Evolutionary conservation across 495 filamentous ascomycete genomes (phyloP).

Genomic region (Cenococcum geophilum): DNA sequence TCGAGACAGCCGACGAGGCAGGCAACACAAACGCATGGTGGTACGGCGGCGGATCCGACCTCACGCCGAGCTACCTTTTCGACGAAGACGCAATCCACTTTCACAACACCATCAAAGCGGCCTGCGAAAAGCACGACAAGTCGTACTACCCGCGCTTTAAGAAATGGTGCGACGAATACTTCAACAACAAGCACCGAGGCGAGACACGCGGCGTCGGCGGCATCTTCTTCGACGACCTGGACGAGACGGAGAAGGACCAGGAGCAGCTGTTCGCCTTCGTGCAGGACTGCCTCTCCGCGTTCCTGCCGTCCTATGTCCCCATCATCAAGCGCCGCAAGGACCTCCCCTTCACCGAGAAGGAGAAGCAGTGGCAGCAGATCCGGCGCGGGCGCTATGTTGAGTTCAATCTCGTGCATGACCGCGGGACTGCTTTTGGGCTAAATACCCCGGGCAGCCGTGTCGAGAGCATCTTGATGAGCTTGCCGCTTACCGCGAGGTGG

Average conservation of each 20-base stretch:
- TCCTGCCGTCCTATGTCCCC: conserved; percentile 85
- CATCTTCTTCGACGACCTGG: conserved; percentile 98
- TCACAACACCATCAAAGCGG: conserved; percentile 84
- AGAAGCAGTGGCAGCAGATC: conserved; percentile 96
- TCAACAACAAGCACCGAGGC: conserved; percentile 81
- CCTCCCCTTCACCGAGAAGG: conserved; percentile 73
- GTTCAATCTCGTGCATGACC: conserved; percentile 97
- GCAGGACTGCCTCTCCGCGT: conserved; percentile 74
- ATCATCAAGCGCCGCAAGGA: conserved; percentile 85
- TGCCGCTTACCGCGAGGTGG: conserved; percentile 90
- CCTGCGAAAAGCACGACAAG: conserved; percentile 90
- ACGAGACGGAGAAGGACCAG: conserved; percentile 77
- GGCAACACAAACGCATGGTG: conserved; percentile 82
- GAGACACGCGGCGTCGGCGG: conserved; percentile 89
- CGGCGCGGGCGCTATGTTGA: conserved; percentile 91
- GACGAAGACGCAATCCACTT: conserved; percentile 97
- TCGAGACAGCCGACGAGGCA: conserved; percentile 79
- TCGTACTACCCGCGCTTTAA: conserved; percentile 94
- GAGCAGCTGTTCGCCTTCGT: conserved; percentile 91
- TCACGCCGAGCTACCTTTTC: conserved; percentile 91
- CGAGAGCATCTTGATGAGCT: conserved; percentile 95
- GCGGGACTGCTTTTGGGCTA: conserved; percentile 89
- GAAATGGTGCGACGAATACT: conserved; percentile 97
- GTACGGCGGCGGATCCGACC: conserved; percentile 93
- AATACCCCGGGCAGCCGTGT: conserved; percentile 87